Percentiles rank a stretch among this genome's conserved stretches.
Evolutionary conservation across 164 flowering plant species (phyloP).

Genomic region (Euptelea pleiosperma): DNA sequence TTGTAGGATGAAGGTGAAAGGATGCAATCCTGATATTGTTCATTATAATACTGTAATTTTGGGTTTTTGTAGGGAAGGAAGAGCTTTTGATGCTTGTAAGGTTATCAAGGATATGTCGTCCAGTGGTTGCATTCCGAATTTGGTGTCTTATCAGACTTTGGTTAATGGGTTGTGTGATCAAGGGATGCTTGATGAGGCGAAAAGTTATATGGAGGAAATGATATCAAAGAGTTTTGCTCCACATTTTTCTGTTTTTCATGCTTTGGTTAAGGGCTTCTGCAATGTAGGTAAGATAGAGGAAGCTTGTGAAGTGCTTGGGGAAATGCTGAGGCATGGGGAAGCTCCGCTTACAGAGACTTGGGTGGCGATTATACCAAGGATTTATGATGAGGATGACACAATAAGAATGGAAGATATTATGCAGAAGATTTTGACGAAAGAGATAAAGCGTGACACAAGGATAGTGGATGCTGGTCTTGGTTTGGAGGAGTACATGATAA

Average conservation of each 20-base stretch:
- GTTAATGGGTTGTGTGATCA: conserved; percentile 70
- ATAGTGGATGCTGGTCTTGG: conserved; percentile 54
- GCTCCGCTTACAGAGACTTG: conserved; percentile 63
- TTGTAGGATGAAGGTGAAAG: conserved; percentile 91
- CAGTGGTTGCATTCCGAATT: conserved; percentile 78
- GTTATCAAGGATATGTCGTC: conserved; percentile 70
- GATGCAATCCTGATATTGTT: conserved; percentile 85
- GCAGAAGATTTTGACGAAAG: conserved; percentile 37
- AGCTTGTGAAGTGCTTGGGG: conserved; percentile 54
- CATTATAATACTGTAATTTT: conserved; percentile 79
- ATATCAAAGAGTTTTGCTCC: conserved; percentile 59
- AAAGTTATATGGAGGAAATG: conserved; percentile 58
- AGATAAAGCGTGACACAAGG: conserved; percentile 43
- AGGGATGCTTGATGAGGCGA: conserved; percentile 69
- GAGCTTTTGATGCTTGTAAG: conserved; percentile 73
- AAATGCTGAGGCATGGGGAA: conserved; percentile 51
- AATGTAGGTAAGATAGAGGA: conserved; percentile 62
- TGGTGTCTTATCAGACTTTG: conserved; percentile 75
- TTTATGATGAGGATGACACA: conserved; percentile 47
- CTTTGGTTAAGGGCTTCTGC: conserved; percentile 60
- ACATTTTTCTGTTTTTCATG: conserved; percentile 69
- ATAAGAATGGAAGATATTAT: conserved; percentile 21
- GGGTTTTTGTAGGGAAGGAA: conserved; percentile 81
- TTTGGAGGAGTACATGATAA: conserved; percentile 52
- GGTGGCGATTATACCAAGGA: conserved; percentile 48